phyloP scores from a whole-genome alignment of 2,329 filamentous ascomycete genomes.

The Blastomyces parvus region DNA sequence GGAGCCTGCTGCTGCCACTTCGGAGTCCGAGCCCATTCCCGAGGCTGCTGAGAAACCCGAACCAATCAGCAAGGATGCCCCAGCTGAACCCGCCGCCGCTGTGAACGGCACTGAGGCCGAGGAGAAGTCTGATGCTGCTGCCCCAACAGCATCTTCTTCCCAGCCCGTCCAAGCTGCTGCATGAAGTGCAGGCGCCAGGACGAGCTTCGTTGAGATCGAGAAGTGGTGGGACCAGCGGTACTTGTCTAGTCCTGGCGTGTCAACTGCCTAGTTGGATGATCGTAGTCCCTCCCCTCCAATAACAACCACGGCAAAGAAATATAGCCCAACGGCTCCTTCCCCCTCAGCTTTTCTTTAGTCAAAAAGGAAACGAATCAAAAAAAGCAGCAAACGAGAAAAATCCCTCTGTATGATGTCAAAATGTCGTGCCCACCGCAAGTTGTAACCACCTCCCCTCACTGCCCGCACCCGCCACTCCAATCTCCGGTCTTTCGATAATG shows the following conservation, averaged over 20 bases:
- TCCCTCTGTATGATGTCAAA: not conserved
- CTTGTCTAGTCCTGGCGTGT: slow-evolving; percentile 23
- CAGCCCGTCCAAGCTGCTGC: slow-evolving; percentile 36
- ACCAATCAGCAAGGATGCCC: slow-evolving; percentile 15
- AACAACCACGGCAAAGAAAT: not conserved
- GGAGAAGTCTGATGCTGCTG: slow-evolving; percentile 21
- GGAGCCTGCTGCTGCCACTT: slow-evolving; percentile 23
- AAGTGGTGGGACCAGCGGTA: slow-evolving; percentile 34
- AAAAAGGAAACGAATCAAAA: not conserved
- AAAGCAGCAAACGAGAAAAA: slow-evolving; percentile 4
- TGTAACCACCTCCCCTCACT: not conserved
- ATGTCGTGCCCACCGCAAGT: not conserved
- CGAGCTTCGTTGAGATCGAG: slow-evolving; percentile 32
- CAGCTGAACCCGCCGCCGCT: slow-evolving; percentile 23
- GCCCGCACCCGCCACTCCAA: not conserved
- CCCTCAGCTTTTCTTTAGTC: not conserved
- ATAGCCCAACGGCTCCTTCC: not conserved
- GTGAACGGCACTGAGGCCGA: slow-evolving; percentile 22
- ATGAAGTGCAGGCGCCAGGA: slow-evolving; percentile 28
- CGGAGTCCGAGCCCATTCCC: slow-evolving; percentile 20
- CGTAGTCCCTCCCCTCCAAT: not conserved
- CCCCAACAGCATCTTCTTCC: slow-evolving; percentile 25
- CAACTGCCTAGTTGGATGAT: slow-evolving; percentile 11
- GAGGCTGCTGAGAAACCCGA: slow-evolving; percentile 25
- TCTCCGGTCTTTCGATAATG: slow-evolving; percentile 2